A percentile compares a stretch with the other conserved stretches of the same genome.
Conservation (phyloP, 768 basidiomycete genomes). For the Peribolospora baueri region DNA sequence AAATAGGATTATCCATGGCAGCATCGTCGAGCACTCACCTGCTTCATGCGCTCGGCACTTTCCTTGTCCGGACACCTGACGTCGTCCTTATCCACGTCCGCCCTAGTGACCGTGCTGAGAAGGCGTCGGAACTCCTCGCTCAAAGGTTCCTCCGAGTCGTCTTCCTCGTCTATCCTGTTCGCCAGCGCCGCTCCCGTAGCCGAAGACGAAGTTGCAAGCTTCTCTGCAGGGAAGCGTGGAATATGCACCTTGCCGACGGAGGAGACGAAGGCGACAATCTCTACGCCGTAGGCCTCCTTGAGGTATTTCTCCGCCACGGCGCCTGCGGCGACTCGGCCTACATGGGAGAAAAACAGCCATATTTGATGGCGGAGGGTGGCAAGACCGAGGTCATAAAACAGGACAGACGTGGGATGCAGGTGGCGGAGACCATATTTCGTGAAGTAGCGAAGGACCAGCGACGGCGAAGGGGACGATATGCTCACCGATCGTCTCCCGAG, state of each 20-base stretch:
- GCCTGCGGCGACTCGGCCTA: constrained; percentile 87
- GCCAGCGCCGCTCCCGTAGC: constrained; percentile 21
- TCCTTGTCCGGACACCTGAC: constrained; percentile 77
- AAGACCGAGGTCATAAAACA: background rate
- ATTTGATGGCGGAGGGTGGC: background rate
- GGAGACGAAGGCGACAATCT: constrained; percentile 90
- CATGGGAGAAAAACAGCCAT: background rate
- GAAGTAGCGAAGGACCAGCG: too few relatives aligned
- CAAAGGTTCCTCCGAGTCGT: constrained; percentile 46
- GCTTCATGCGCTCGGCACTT: constrained; percentile 72
- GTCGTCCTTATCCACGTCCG: constrained; percentile 59
- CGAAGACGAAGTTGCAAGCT: constrained; percentile 22
- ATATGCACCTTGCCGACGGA: constrained; percentile 82
- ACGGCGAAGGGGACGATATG: background rate
- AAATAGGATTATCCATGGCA: background rate
- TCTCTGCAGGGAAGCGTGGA: constrained; percentile 22
- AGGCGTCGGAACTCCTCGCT: constrained; percentile 53
- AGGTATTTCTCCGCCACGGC: constrained; percentile 95
- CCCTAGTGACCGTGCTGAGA: constrained; percentile 53
- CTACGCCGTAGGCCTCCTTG: constrained; percentile 58
- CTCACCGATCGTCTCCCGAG: constrained; percentile 83
- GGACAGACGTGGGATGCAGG: background rate
- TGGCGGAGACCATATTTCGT: too few relatives aligned
- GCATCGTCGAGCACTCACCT: constrained; percentile 27
- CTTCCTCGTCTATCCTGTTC: constrained; percentile 32